Evolutionary conservation across 2,329 filamentous ascomycete genomes (phyloP).

Genomic region (Cercospora sp.): DNA sequence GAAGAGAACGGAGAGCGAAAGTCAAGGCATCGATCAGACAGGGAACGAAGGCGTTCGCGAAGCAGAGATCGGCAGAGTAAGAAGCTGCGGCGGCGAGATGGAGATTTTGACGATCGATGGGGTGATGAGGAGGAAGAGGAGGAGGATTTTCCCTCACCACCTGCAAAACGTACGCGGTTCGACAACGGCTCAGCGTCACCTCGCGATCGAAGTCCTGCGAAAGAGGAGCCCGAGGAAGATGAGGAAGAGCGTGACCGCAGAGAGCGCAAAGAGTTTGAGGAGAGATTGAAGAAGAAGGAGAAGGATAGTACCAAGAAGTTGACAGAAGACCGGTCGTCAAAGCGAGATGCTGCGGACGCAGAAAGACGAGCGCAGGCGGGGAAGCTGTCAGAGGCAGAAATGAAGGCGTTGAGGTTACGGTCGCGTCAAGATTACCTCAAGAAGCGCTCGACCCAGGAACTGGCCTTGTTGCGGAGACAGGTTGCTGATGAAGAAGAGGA

Average conservation of each 20-base stretch:
- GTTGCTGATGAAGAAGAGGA: slow-evolving; percentile 80
- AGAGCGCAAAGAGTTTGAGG: slow-evolving; percentile 79
- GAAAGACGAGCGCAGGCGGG: slow-evolving; percentile 64
- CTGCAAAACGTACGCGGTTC: slow-evolving; percentile 69
- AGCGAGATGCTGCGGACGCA: slow-evolving; percentile 48
- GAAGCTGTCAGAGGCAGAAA: slow-evolving; percentile 66
- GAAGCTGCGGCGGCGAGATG: slow-evolving; percentile 54
- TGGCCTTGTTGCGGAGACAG: slow-evolving; percentile 84
- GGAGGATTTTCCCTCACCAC: slow-evolving; percentile 66
- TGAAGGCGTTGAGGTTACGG: slow-evolving; percentile 77
- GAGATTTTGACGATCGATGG: slow-evolving; percentile 75
- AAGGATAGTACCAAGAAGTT: slow-evolving; percentile 68
- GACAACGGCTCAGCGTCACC: slow-evolving; percentile 54
- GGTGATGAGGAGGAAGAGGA: slow-evolving; percentile 62
- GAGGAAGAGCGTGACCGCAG: slow-evolving; percentile 62
- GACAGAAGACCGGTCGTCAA: slow-evolving; percentile 58
- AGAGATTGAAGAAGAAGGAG: slow-evolving; percentile 71
- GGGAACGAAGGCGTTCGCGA: slow-evolving; percentile 36
- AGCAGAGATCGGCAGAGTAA: slow-evolving; percentile 48
- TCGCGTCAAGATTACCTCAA: slow-evolving; percentile 91
- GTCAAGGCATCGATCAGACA: slow-evolving; percentile 43
- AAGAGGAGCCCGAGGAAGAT: slow-evolving; percentile 36
- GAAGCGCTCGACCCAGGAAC: slow-evolving; percentile 82
- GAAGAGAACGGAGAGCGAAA: slow-evolving; percentile 39
- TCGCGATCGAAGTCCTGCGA: slow-evolving; percentile 23